Evolutionary conservation across 2,329 filamentous ascomycete genomes (phyloP), one percentile per base, ranked within the genome.

Genomic region (Aureobasidium namibiae): DNA sequence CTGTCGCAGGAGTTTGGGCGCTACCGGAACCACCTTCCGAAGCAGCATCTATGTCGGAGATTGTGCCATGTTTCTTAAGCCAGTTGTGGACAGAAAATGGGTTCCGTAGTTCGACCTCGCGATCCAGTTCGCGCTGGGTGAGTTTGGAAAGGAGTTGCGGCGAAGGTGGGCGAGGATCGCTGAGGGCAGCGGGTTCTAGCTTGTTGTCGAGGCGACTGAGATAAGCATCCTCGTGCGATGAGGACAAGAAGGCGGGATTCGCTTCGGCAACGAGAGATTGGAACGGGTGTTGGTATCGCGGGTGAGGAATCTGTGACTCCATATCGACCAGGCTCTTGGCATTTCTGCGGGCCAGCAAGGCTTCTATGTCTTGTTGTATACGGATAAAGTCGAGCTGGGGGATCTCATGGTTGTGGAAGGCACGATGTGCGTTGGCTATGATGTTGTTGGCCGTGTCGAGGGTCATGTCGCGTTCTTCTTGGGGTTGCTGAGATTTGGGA

Each of bases 31-130:
- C 90, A 83, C 68, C 67, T 23, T 70, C 69, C 6, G 64, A 62
- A 26, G 66, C 68, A 8, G 53, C 65, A 21, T 62, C 60, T 9
- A 49, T 31, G 29, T 61, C 61, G 33, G 57, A 36, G 13, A 59
- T 57, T 57, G 59, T 59, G 38, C 62, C 60, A 58, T 72, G 68
- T 26, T 65, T 64, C 58, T 66, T 67, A 13, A 99, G 82, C 94
- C 94, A 99, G 72, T 95, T 96, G 76, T 95, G 95, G 3, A 96
- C 92, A 61, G 89, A 95, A 42, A 90, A 89, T 0, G 92, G 91
- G 70, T 97, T 97, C 54, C 82, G 82, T 24, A 90, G 73, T 59
- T 84, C 79, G 44, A 79, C 72, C 56, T 69, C 67, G 26, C 70
- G 64, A 34, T 83, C 77, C 60, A 78, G 74, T 56, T 75, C 70